Evolutionary conservation across 208 protist genomes (phyloP).

Genomic region (Plasmodiophora brassicae): DNA sequence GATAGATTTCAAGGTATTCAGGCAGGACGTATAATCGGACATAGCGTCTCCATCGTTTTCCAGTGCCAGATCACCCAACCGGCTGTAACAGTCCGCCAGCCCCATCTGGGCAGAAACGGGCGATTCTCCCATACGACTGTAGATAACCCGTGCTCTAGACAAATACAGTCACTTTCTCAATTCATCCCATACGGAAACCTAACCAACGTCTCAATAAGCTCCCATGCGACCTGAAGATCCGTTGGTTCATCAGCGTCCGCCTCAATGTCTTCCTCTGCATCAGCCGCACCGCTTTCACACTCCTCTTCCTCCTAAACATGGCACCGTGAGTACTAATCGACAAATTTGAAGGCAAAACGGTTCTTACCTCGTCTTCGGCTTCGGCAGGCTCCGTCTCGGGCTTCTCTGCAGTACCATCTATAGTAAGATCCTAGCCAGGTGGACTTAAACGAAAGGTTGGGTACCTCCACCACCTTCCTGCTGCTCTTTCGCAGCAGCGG

Average conservation of each 20-base stretch:
- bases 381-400: not conserved
- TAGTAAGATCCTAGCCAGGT: not conserved
- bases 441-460: not conserved
- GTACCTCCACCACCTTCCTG: not conserved
- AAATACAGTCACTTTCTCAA: not conserved
- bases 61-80: not conserved
- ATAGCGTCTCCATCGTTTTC: not conserved
- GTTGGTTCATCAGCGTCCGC: not conserved
- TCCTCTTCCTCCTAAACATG: not conserved
- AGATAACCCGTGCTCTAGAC: not conserved
- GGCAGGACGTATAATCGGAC: not conserved
- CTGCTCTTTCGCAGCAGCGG: not conserved
- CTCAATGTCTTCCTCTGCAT: conserved; percentile 4
- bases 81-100: not conserved
- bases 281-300: not conserved
- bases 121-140: not conserved
- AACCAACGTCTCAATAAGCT: not conserved
- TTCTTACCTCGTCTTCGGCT: not conserved
- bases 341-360: not conserved
- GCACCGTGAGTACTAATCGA: not conserved
- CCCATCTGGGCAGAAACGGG: not conserved
- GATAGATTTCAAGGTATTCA: not conserved
- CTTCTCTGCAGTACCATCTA: not conserved
- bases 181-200: not conserved
- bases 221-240: not conserved